Percentiles rank a stretch among this genome's conserved stretches.
phyloP scores from a whole-genome alignment of 108 stramenopile species.

The Nitzschia inconspicua region DNA sequence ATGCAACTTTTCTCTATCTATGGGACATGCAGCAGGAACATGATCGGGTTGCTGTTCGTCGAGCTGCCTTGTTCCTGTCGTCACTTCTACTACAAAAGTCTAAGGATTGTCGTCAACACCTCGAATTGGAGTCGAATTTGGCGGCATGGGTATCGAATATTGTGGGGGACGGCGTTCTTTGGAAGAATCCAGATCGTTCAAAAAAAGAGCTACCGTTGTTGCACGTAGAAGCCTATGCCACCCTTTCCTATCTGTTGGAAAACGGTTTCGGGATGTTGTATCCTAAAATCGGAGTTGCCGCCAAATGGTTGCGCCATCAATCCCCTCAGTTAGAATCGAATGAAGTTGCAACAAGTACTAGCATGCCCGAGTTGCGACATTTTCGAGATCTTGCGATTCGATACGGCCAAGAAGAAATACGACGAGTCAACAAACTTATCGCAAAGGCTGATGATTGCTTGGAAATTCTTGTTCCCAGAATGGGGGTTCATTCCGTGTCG shows the following conservation, averaged over 20 bases:
- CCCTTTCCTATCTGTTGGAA: slow-evolving; percentile 12
- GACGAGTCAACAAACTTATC: slow-evolving; percentile 21
- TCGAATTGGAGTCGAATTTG: slow-evolving; percentile 19
- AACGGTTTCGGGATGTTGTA: slow-evolving; percentile 25
- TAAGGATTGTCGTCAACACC: slow-evolving; percentile 26
- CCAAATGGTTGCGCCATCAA: slow-evolving; percentile 20
- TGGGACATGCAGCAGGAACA: slow-evolving; percentile 35
- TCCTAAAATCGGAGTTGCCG: slow-evolving; percentile 25
- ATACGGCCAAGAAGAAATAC: slow-evolving; percentile 22
- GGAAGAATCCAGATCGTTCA: neutral
- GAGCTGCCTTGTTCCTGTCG: slow-evolving; percentile 33
- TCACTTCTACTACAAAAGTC: slow-evolving; percentile 32
- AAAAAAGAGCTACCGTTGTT: slow-evolving; percentile 3
- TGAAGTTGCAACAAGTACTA: neutral
- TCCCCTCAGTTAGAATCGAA: neutral
- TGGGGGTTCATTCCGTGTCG: no score
- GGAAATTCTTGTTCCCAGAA: slow-evolving; percentile 43
- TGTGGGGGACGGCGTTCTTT: neutral
- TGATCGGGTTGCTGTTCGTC: slow-evolving; percentile 28
- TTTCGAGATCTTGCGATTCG: slow-evolving; percentile 37
- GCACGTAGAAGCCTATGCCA: slow-evolving; percentile 28
- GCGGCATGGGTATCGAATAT: slow-evolving; percentile 6
- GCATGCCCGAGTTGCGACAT: slow-evolving; percentile 18
- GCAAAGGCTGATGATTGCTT: slow-evolving; percentile 19
- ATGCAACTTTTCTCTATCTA: slow-evolving; percentile 31